A percentile compares a stretch with the other conserved stretches of the same genome.
These are phyloP conservation scores for Geoglossum cookeanum DNA, from an alignment of 2,329 filamentous ascomycete genomes.

Conservation along the genomic window DNA sequence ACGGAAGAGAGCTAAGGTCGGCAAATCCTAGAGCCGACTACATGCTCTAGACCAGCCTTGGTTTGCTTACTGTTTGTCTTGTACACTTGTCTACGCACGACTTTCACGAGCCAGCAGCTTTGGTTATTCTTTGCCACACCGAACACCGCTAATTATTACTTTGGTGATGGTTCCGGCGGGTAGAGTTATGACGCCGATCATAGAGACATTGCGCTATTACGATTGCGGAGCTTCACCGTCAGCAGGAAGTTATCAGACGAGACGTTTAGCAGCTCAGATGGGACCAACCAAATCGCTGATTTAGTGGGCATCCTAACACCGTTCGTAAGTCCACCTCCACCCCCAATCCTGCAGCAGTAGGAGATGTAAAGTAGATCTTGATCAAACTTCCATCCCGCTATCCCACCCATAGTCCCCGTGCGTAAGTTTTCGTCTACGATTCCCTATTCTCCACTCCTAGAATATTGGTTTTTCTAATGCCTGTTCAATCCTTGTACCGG, in stretches of 20 bases:
- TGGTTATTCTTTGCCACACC: neutral
- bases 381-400: neutral
- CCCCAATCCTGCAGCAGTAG: slow-evolving; percentile 3
- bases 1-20: no score
- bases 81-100: neutral
- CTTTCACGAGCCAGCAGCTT: neutral
- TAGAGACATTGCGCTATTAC: slow-evolving; percentile 59
- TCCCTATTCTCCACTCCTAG: neutral
- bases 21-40: no score
- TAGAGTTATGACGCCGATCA: slow-evolving; percentile 61
- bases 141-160: neutral
- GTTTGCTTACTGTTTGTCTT: neutral
- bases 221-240: slow-evolving; percentile 62
- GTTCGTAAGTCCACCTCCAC: slow-evolving; percentile 45
- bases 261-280: slow-evolving; percentile 40
- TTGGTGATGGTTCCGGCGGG: slow-evolving; percentile 4
- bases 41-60: neutral
- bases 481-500: neutral
- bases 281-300: slow-evolving; percentile 43
- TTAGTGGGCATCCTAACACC: slow-evolving; percentile 51
- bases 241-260: slow-evolving; percentile 45
- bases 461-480: neutral
- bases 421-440: neutral
- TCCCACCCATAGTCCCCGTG: neutral
- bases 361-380: neutral